phyloP scores from a whole-genome alignment of 108 stramenopile genomes.

The Skeletonema marinoi region DNA sequence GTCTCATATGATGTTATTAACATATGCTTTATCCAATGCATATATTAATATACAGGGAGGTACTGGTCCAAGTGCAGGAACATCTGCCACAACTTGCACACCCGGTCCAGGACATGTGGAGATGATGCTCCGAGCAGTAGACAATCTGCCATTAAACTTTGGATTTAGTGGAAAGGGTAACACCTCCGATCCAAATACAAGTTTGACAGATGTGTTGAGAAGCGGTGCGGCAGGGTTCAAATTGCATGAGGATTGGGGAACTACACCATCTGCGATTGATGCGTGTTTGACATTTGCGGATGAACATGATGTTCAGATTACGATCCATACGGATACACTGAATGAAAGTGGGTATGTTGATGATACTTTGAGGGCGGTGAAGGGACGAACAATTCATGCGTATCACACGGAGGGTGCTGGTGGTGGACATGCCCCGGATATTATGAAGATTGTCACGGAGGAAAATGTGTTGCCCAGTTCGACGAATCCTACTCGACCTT shows the following conservation, averaged over 20 bases:
- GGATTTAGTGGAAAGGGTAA: slow-evolving; percentile 98
- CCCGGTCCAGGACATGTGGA: slow-evolving; percentile 91
- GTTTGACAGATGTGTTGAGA: slow-evolving; percentile 61
- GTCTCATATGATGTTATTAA: neutral
- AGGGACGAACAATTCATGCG: slow-evolving; percentile 94
- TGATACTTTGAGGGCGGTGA: slow-evolving; percentile 93
- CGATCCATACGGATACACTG: slow-evolving; percentile 98
- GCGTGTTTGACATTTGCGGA: slow-evolving; percentile 90
- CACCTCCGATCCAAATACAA: slow-evolving; percentile 66
- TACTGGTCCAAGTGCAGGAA: slow-evolving; percentile 94
- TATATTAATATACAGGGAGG: slow-evolving; percentile 54
- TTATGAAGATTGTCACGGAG: slow-evolving; percentile 95
- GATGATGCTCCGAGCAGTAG: slow-evolving; percentile 97
- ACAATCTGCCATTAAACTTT: slow-evolving; percentile 92
- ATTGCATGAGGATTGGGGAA: slow-evolving; percentile 99
- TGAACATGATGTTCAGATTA: slow-evolving; percentile 89
- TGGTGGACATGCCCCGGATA: slow-evolving; percentile 98
- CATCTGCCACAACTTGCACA: slow-evolving; percentile 96
- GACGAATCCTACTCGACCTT: slow-evolving; percentile 97
- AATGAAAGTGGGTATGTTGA: slow-evolving; percentile 96
- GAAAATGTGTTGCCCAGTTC: slow-evolving; percentile 92
- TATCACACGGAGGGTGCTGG: slow-evolving; percentile 91
- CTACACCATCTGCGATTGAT: slow-evolving; percentile 96
- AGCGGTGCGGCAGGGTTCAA: slow-evolving; percentile 96
- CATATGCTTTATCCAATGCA: neutral